Evolutionary conservation across 2,329 filamentous ascomycete genomes (phyloP).

Genomic region (Graphilbum sp.): DNA sequence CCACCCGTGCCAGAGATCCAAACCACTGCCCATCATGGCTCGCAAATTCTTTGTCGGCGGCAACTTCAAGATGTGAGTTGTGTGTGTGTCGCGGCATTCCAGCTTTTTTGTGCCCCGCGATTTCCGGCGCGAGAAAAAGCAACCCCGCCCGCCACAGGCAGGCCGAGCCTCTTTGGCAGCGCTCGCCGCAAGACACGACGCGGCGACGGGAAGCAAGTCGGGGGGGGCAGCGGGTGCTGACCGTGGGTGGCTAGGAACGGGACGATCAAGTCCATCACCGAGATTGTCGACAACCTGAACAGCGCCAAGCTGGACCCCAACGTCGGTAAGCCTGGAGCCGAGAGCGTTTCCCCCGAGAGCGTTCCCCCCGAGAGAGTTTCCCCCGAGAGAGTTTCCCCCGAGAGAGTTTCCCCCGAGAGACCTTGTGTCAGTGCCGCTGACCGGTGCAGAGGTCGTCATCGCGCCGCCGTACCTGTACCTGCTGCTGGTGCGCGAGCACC

Average conservation of each 20-base stretch:
- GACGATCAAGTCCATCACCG: constrained; percentile 72
- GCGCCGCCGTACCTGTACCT: constrained; percentile 86
- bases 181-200: no score
- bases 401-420: neutral
- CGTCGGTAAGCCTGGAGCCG: no score
- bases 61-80: constrained; percentile 94
- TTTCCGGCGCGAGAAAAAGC: neutral
- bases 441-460: constrained; percentile 69
- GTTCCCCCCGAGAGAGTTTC: no score
- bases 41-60: constrained; percentile 95
- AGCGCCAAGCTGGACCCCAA: constrained; percentile 63
- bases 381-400: neutral
- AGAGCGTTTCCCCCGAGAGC: neutral
- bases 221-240: neutral
- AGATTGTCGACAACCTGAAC: constrained; percentile 83
- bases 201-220: neutral
- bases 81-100: neutral
- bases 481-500: constrained; percentile 63
- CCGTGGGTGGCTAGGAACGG: constrained; percentile 56
- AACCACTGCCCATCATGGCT: constrained; percentile 60
- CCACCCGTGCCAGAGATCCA: constrained; percentile 5
- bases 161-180: no score
- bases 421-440: constrained; percentile 1
- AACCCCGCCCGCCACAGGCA: no score
- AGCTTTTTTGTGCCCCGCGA: neutral